Conservation (phyloP, 1,284 basidiomycete genomes). For the Leccinum griseonigrum region DNA sequence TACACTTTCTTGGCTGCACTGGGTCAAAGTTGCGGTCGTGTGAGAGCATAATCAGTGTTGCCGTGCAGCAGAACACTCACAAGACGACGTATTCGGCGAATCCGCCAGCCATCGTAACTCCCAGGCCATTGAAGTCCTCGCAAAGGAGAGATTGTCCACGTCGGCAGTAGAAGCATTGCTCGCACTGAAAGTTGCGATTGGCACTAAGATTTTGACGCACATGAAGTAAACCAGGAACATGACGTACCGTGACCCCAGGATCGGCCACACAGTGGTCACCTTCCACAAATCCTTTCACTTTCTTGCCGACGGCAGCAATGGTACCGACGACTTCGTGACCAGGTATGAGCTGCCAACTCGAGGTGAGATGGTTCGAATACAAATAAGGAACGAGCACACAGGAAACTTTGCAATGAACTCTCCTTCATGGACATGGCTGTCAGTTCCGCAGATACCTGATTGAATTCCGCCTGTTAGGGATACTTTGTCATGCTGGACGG, state of each 20-base stretch:
- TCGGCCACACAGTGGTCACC: constrained; percentile 81
- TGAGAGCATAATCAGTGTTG: neutral
- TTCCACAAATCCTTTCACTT: constrained; percentile 60
- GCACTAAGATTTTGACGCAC: neutral
- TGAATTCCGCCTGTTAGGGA: neutral
- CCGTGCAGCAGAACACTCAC: constrained; percentile 40
- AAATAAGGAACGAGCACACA: constrained; percentile 29
- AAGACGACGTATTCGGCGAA: constrained; percentile 81
- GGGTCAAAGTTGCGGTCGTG: neutral
- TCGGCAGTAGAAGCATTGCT: constrained; percentile 80
- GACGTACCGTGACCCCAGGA: constrained; percentile 51
- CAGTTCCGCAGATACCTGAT: constrained; percentile 68
- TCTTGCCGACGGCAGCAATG: constrained; percentile 64
- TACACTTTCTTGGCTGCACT: constrained; percentile 70
- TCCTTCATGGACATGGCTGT: constrained; percentile 71
- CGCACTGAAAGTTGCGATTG: constrained; percentile 48
- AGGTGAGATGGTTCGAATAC: constrained; percentile 1
- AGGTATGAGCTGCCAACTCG: constrained; percentile 60
- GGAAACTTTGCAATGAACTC: constrained; percentile 77
- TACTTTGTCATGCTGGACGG: neutral
- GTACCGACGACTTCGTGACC: constrained; percentile 78
- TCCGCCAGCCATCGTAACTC: constrained; percentile 73
- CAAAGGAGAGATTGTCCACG: constrained; percentile 70
- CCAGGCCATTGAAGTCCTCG: constrained; percentile 73
- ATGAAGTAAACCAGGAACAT: neutral